Conservation (phyloP, 1,284 basidiomycete genomes). For the Irpex sp. region DNA sequence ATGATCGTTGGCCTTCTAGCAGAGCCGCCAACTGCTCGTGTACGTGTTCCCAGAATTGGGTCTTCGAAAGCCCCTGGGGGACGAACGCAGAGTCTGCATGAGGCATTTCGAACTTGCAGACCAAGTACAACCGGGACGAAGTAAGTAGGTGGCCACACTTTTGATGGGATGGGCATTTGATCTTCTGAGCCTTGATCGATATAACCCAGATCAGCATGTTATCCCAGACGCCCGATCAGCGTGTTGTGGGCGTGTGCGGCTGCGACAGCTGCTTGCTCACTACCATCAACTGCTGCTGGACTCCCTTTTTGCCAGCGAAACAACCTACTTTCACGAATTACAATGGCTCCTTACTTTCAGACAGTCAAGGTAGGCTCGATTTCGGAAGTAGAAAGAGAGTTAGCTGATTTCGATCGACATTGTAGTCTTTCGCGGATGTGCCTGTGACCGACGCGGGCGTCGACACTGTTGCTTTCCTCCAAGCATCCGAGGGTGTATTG, state of each 20-base stretch:
- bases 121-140: not conserved
- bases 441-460: slow-evolving; percentile 84
- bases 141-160: not conserved
- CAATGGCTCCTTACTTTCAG: slow-evolving; percentile 82
- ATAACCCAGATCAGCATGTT: not conserved
- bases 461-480: slow-evolving; percentile 85
- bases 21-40: slow-evolving; percentile 58
- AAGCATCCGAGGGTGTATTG: slow-evolving; percentile 88
- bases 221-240: not conserved
- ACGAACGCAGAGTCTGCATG: slow-evolving; percentile 81
- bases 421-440: slow-evolving; percentile 88
- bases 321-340: slow-evolving; percentile 27
- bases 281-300: not conserved
- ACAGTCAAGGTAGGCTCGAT: slow-evolving; percentile 63
- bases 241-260: not conserved
- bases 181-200: not conserved
- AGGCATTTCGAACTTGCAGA: slow-evolving; percentile 49
- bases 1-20: slow-evolving; percentile 66
- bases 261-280: not conserved
- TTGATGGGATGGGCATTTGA: not conserved
- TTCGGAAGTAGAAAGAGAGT: not conserved
- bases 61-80: slow-evolving; percentile 66
- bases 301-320: slow-evolving; percentile 1
- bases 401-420: not conserved
- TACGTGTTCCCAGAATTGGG: slow-evolving; percentile 77